phyloP scores from a whole-genome alignment of 257 asterid species.

The Nicotiana otophora region DNA sequence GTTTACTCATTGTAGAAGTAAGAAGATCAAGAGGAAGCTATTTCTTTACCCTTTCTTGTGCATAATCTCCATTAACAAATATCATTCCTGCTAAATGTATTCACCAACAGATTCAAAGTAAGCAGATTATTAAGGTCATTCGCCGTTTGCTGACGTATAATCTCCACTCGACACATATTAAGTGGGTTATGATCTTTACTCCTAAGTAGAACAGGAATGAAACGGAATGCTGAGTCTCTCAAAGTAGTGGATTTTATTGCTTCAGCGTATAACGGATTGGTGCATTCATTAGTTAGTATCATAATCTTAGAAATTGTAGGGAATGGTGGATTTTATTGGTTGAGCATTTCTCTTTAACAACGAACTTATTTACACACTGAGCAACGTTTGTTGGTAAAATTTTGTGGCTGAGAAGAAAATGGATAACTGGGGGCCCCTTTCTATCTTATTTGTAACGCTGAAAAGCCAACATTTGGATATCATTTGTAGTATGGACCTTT shows the following conservation, averaged over 20 bases:
- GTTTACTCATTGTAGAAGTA: too few species aligned
- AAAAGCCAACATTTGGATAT: slow-evolving; percentile 3
- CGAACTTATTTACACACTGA: neutral
- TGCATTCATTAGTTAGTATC: neutral
- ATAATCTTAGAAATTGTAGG: neutral
- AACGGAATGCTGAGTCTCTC: neutral
- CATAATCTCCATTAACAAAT: too few species aligned
- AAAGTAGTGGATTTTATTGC: neutral
- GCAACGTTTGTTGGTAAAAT: too few species aligned
- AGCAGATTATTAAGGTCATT: too few species aligned
- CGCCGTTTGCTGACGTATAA: too few species aligned
- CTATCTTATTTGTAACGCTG: slow-evolving; percentile 1
- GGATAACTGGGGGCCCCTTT: neutral
- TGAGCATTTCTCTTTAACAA: neutral
- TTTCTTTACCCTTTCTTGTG: too few species aligned
- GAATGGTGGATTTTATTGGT: neutral
- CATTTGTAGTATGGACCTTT: neutral
- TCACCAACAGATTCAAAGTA: too few species aligned
- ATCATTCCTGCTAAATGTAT: too few species aligned
- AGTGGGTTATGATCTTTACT: too few species aligned
- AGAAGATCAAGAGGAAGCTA: too few species aligned
- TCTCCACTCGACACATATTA: too few species aligned
- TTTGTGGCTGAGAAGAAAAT: neutral
- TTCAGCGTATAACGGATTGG: neutral
- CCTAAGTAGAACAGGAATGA: too few species aligned